Evolutionary conservation across 2,329 filamentous ascomycete genomes (phyloP).

Genomic region (Pseudogymnoascus sp.): DNA sequence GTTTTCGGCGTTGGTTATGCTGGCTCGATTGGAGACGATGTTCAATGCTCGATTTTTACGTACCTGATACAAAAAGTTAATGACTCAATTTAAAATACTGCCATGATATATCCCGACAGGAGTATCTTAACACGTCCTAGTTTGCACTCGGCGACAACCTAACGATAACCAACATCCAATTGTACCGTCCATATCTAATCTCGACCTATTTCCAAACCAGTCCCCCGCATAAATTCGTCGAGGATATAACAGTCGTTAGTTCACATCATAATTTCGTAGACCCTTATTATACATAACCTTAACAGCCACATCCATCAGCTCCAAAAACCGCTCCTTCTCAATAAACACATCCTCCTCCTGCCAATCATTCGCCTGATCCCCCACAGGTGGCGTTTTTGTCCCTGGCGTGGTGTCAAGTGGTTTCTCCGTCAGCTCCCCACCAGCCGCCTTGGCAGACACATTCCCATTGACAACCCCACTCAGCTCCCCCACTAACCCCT

Average conservation of each 20-base stretch:
- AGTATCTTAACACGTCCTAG: background rate
- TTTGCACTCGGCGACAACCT: background rate
- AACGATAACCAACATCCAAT: background rate
- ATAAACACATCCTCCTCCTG: constrained; percentile 23
- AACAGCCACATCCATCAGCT: constrained; percentile 20
- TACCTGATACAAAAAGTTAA: background rate
- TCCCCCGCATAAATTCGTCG: background rate
- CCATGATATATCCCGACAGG: background rate
- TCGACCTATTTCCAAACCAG: background rate
- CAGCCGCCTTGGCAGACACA: background rate
- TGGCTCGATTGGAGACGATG: background rate
- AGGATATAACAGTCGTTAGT: background rate
- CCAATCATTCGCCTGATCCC: constrained; percentile 15
- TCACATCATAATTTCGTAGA: background rate
- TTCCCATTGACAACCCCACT: background rate
- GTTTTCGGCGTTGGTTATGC: background rate
- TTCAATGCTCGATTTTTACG: background rate
- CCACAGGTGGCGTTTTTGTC: background rate
- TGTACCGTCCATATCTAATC: background rate
- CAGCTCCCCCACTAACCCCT: background rate
- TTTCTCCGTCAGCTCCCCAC: background rate
- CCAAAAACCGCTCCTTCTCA: constrained; percentile 23
- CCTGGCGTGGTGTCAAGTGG: background rate
- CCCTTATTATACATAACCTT: constrained; percentile 12
- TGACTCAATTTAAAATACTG: background rate